Base-by-base conservation (phyloP, 2,329 filamentous ascomycete species). In the Epichloe sibirici region DNA sequence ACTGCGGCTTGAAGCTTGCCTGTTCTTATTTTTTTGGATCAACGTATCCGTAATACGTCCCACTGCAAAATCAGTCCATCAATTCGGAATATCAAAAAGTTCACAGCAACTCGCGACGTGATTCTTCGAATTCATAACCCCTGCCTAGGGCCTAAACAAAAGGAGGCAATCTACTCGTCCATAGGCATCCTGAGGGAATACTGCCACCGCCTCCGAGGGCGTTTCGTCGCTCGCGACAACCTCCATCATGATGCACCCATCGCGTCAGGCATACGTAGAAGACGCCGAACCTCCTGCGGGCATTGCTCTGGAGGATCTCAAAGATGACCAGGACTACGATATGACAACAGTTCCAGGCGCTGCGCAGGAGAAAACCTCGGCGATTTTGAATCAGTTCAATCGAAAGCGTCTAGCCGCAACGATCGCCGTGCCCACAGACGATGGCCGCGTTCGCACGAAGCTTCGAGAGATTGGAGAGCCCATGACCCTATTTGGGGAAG, bases 401-500 rank as follows among this genome's bases (percentile, higher is more conserved):
- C 87, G 91, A 56, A 96, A 95, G 70, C 83, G 90, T 63, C 81
- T 89, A 63, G 90, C 90, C 11, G 90, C 90, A 17, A 86, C 86
- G 11, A 88, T 97, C 60, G 85, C 87, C 12, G 93, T 98, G 3
- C 93, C 91, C 0, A 98, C 94, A 51, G 90, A 96, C 66, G 93
- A 98, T 73, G 83, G 79, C 56, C 82, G 87, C 61, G 90, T 98
- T 47, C 86, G 90, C 55, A 76, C 82, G 39, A 83, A 81, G 58
- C 77, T 97, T 54, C 83, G 93, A 58, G 86, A 93, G 62, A 77
- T 95, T 57, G 89, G 88, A n/a, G 87, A 98, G 65, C 93, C 93
- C 11, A 83, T 97, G 52, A 98, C 91, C 0, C 76, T 97, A 0
- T 98, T 98, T 58, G 93, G 90, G 54, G 93, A 98, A 71, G 88